A percentile compares a stretch with the other conserved stretches of the same genome.
These are phyloP conservation scores for Colletotrichum kahawae DNA, from an alignment of 2,329 filamentous ascomycete genomes.

Conservation along the genomic window DNA sequence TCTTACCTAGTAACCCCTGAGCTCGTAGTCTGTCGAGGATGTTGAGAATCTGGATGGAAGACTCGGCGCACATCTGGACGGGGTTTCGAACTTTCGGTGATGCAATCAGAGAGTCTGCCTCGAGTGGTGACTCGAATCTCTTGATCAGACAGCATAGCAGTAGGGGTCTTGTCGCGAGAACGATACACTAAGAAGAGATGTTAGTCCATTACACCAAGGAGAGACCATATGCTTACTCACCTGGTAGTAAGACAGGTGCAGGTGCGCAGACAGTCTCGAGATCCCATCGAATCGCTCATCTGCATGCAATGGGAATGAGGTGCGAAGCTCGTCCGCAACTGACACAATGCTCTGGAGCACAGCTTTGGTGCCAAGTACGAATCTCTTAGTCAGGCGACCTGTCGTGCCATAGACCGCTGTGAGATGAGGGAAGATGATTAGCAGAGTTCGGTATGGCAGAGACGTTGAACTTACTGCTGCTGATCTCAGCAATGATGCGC, in stretches of 20 bases:
- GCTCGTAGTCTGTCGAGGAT: constrained; percentile 48
- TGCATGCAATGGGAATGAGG: constrained; percentile 31
- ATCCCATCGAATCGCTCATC: constrained; percentile 37
- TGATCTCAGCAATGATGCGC: constrained; percentile 34
- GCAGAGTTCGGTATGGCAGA: not conserved
- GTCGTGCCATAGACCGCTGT: constrained; percentile 34
- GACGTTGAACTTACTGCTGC: constrained; percentile 26
- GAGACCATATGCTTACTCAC: constrained; percentile 15
- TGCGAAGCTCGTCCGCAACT: constrained; percentile 33
- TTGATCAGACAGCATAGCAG: constrained; percentile 37
- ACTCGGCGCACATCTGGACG: constrained; percentile 38
- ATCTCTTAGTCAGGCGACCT: constrained; percentile 33
- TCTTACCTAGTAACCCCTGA: constrained; percentile 51
- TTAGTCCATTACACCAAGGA: not conserved
- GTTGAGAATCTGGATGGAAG: constrained; percentile 34
- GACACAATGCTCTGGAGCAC: constrained; percentile 33
- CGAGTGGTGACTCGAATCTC: constrained; percentile 29
- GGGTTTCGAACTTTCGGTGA: constrained; percentile 35
- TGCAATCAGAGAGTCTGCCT: constrained; percentile 39
- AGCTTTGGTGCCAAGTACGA: constrained; percentile 34
- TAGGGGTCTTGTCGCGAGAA: constrained; percentile 34
- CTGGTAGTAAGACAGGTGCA: constrained; percentile 38
- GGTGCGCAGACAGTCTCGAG: constrained; percentile 34
- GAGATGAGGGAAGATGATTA: not conserved
- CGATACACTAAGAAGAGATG: constrained; percentile 29